Conservation (phyloP, 2,329 filamentous ascomycete species). For the Cercospora citrullina region DNA sequence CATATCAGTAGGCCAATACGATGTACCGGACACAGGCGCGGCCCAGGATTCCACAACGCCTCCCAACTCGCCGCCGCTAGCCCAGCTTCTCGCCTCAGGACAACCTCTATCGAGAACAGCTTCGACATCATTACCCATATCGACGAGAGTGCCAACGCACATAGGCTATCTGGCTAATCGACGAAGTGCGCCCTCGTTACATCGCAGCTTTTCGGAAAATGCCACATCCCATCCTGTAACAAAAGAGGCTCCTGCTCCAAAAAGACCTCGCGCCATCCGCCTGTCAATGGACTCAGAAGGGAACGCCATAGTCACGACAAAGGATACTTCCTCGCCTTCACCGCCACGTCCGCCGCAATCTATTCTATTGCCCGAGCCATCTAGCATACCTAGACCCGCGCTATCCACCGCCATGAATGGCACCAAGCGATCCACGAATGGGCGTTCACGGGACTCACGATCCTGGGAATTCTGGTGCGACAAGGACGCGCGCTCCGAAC, state of each 20-base stretch:
- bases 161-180: constrained; percentile 49
- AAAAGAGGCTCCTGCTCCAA: constrained; percentile 4
- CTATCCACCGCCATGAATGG: constrained; percentile 32
- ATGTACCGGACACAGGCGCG: neutral
- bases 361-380: constrained; percentile 43
- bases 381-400: constrained; percentile 35
- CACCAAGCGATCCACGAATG: constrained; percentile 57
- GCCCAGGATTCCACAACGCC: neutral
- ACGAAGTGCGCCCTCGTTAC: constrained; percentile 45
- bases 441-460: constrained; percentile 77
- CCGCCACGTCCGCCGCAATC: constrained; percentile 51
- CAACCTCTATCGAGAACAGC: constrained; percentile 1
- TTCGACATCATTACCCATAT: neutral
- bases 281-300: constrained; percentile 84
- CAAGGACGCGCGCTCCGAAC: constrained; percentile 72
- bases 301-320: constrained; percentile 78
- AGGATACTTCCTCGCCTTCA: constrained; percentile 68
- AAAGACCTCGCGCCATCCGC: constrained; percentile 60
- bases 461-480: constrained; percentile 92
- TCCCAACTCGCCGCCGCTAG: neutral
- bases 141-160: neutral
- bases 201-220: constrained; percentile 16
- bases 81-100: neutral
- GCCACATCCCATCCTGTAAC: constrained; percentile 2
- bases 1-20: neutral